Conservation (phyloP, 169 alveolate species). For the Plasmodium berghei region DNA sequence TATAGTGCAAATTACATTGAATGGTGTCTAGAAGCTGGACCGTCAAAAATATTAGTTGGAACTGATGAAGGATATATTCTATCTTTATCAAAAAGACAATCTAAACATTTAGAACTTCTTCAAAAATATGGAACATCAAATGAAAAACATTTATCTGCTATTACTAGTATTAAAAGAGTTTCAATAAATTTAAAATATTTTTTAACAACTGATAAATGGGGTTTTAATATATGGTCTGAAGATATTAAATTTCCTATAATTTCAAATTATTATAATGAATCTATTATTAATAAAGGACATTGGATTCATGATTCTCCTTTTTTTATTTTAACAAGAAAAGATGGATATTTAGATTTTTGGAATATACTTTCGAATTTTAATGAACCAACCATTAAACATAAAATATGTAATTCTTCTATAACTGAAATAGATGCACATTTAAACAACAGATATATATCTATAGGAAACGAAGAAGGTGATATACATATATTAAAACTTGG, state of each 20-base stretch:
- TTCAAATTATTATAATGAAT: slow-evolving; percentile 67
- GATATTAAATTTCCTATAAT: slow-evolving; percentile 66
- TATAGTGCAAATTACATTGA: slow-evolving; percentile 71
- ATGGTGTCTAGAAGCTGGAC: slow-evolving; percentile 74
- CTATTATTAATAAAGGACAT: slow-evolving; percentile 54
- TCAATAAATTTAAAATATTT: slow-evolving; percentile 63
- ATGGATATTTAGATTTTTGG: slow-evolving; percentile 74
- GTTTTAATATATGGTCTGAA: slow-evolving; percentile 75
- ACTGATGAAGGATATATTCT: slow-evolving; percentile 72
- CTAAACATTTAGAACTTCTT: slow-evolving; percentile 47
- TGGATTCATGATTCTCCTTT: slow-evolving; percentile 69
- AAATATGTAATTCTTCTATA: slow-evolving; percentile 54
- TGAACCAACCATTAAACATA: slow-evolving; percentile 68
- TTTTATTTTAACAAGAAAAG: slow-evolving; percentile 62
- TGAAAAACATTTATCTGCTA: slow-evolving; percentile 57
- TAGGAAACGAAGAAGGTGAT: slow-evolving; percentile 69
- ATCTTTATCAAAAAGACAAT: slow-evolving; percentile 67
- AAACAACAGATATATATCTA: slow-evolving; percentile 45
- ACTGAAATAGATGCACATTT: slow-evolving; percentile 70
- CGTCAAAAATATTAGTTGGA: slow-evolving; percentile 67
- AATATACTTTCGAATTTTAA: slow-evolving; percentile 52
- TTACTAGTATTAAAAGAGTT: slow-evolving; percentile 63
- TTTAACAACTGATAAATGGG: slow-evolving; percentile 73
- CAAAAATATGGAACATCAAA: slow-evolving; percentile 72
- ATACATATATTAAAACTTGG: slow-evolving; percentile 69